Evolutionary conservation across 2,329 filamentous ascomycete species (phyloP).

Genomic region (Pyrenochaeta sp.): DNA sequence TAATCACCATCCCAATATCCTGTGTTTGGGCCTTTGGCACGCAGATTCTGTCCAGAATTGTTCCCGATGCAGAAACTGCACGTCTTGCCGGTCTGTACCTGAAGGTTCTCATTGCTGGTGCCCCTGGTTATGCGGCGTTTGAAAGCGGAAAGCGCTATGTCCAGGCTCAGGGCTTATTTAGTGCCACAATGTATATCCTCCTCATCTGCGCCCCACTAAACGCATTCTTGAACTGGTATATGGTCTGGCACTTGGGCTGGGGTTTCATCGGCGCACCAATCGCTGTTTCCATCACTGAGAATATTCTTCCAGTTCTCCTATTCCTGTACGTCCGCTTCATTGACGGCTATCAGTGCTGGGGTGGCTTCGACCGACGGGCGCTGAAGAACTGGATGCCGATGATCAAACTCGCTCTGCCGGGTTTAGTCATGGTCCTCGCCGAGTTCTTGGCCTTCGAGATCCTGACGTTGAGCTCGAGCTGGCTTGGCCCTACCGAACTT

Average conservation of each 20-base stretch:
- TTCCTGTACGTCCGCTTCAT: constrained; percentile 77
- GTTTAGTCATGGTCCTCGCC: constrained; percentile 92
- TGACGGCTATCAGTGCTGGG: constrained; percentile 80
- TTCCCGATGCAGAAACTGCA: constrained; percentile 77
- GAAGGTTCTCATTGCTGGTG: constrained; percentile 72
- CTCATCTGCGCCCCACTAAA: constrained; percentile 85
- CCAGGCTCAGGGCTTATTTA: constrained; percentile 88
- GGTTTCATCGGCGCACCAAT: constrained; percentile 81
- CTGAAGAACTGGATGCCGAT: constrained; percentile 82
- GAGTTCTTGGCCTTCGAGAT: constrained; percentile 95
- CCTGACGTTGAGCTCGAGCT: constrained; percentile 81
- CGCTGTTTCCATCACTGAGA: constrained; percentile 78
- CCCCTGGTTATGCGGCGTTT: constrained; percentile 79
- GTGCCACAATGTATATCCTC: constrained; percentile 82
- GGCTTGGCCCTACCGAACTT: constrained; percentile 79
- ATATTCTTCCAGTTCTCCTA: constrained; percentile 75
- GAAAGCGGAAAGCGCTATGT: constrained; percentile 85
- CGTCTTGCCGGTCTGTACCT: constrained; percentile 77
- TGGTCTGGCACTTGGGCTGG: constrained; percentile 70
- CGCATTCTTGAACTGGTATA: constrained; percentile 79
- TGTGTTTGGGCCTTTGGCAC: constrained; percentile 76
- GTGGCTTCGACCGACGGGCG: constrained; percentile 75
- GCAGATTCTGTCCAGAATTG: constrained; percentile 68
- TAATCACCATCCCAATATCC: constrained; percentile 75
- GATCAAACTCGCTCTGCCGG: constrained; percentile 86